Evolutionary conservation across 352 stramenopile genomes (phyloP).

Genomic region (Phytophthora melonis): DNA sequence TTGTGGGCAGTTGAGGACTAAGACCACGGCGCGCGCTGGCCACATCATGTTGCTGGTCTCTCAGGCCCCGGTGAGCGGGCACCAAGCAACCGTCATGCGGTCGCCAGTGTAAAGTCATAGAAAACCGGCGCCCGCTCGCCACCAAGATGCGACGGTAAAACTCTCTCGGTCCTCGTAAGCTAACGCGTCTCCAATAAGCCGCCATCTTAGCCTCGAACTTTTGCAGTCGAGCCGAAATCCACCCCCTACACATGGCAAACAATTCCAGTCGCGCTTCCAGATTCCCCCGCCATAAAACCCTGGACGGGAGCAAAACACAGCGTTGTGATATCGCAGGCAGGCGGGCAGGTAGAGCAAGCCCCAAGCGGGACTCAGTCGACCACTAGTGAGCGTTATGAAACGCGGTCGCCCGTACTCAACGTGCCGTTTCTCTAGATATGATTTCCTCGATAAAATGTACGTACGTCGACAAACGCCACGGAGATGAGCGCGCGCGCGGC

Average conservation of each 20-base stretch:
- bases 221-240: background rate
- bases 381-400: conserved; percentile 26
- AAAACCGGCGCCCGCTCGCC: conserved; percentile 8
- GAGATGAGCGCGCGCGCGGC: conserved; percentile 12
- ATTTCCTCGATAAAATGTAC: conserved; percentile 33
- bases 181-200: conserved; percentile 4
- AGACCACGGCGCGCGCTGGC: conserved; percentile 9
- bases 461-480: conserved; percentile 23
- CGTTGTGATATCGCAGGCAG: conserved; percentile 2
- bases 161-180: background rate
- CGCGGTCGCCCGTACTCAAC: background rate
- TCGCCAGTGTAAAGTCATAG: conserved; percentile 4
- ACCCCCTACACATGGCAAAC: too few relatives aligned
- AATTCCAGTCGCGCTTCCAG: too few relatives aligned
- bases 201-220: conserved; percentile 7
- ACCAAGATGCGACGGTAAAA: conserved; percentile 6
- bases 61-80: conserved; percentile 1
- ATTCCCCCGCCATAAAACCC: background rate
- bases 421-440: conserved; percentile 17
- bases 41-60: conserved; percentile 29
- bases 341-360: background rate
- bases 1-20: conserved; percentile 6
- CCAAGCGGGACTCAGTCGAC: background rate
- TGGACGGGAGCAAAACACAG: background rate
- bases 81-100: background rate